Conservation (phyloP, 78 protist genomes). For the Salpingoeca rosetta region DNA sequence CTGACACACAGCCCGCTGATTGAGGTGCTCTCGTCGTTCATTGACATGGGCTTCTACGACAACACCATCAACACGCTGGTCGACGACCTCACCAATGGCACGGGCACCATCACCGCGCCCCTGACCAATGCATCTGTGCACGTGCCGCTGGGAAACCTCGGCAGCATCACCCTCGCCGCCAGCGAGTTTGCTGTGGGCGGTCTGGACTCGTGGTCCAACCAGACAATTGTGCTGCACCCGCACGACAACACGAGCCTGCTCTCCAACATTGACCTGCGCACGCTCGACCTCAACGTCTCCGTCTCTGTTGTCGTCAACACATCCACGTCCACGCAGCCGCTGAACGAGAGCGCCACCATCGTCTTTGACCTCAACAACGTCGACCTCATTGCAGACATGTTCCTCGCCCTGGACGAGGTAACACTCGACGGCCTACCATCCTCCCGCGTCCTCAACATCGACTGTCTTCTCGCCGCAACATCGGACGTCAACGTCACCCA, state of each 20-base stretch:
- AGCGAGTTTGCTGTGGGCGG: not conserved
- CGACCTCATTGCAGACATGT: not conserved
- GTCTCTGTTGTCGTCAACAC: not conserved
- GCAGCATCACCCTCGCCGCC: not conserved
- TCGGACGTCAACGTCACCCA: not conserved
- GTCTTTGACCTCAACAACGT: not conserved
- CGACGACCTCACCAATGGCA: not conserved
- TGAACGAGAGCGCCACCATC: not conserved
- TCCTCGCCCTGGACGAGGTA: not conserved
- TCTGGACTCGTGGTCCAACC: constrained; percentile 2
- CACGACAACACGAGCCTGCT: not conserved
- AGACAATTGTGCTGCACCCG: not conserved
- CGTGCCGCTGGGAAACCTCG: not conserved
- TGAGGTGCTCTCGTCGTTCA: not conserved
- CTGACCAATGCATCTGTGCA: not conserved
- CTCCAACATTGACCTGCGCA: not conserved
- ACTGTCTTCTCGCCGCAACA: not conserved
- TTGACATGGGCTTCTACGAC: not conserved
- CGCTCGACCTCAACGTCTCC: not conserved
- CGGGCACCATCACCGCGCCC: not conserved
- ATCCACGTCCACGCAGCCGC: not conserved
- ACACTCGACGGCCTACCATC: not conserved
- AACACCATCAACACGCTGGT: not conserved
- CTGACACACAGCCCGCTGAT: not conserved
- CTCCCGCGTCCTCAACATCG: not conserved